A percentile compares a stretch with the other conserved stretches of the same genome.
Evolutionary conservation across 495 filamentous ascomycete genomes (phyloP).

Genomic region (Durotheca rogersii): DNA sequence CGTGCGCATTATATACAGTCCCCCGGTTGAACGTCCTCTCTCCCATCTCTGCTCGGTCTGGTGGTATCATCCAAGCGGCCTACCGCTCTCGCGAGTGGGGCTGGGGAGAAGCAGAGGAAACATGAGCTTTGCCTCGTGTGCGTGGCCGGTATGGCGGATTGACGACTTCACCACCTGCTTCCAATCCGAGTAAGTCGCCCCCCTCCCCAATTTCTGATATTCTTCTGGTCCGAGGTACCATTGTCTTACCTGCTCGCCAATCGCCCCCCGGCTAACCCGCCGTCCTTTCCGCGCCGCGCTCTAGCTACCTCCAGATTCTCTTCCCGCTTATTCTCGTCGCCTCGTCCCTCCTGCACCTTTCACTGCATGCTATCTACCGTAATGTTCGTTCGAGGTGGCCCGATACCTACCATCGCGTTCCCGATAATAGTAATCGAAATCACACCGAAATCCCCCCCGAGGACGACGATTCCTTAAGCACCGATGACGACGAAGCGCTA

Average conservation of each 20-base stretch:
- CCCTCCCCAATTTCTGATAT: no score
- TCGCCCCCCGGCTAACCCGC: no score
- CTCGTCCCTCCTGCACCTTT: slow-evolving; percentile 67
- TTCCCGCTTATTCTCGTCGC: slow-evolving; percentile 72
- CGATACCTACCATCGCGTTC: slow-evolving; percentile 51
- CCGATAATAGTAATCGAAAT: slow-evolving; percentile 42
- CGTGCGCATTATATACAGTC: no score
- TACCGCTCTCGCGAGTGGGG: slow-evolving; percentile 30
- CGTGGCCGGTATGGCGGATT: slow-evolving; percentile 75
- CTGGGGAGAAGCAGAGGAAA: slow-evolving; percentile 28
- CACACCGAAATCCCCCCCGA: slow-evolving; percentile 51
- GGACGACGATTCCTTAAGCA: slow-evolving; percentile 48
- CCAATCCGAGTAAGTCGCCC: slow-evolving; percentile 71
- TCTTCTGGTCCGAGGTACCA: slow-evolving; percentile 3
- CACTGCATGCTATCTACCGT: slow-evolving; percentile 53
- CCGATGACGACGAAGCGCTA: slow-evolving; percentile 66
- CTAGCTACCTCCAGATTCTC: slow-evolving; percentile 80
- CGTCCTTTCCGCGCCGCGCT: slow-evolving; percentile 10
- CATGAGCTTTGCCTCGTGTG: slow-evolving; percentile 69
- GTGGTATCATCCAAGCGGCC: slow-evolving; percentile 21
- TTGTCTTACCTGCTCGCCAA: slow-evolving; percentile 14
- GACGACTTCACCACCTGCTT: slow-evolving; percentile 93
- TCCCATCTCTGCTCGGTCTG: slow-evolving; percentile 16
- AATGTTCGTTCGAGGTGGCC: slow-evolving; percentile 48
- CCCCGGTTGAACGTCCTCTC: no score